Base-by-base conservation (phyloP, 768 basidiomycete species). In the Tephrocybe sp. region DNA sequence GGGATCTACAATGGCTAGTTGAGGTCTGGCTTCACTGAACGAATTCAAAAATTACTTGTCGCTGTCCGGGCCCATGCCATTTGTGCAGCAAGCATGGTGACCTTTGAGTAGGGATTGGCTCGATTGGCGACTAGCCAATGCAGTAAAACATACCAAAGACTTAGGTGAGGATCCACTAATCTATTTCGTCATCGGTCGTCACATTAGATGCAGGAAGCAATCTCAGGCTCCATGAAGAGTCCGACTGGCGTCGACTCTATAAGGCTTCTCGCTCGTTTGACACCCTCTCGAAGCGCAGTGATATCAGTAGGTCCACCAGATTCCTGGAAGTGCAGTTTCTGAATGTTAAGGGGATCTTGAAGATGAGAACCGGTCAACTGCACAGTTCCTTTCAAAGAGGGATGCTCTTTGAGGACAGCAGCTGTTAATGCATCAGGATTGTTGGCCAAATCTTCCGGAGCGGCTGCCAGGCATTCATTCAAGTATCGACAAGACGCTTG, bases 11-110 rank as follows among this genome's bases (percentile, higher is more conserved):
- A 7, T 4, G 4, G 12, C 17, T 7, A 14, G 14, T 38, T 14
- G 7, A 44, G 33, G 13, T 34, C 19, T 16, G 16, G 11, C 10
- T 32, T 26, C 7, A 4, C n/a, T 16, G 20, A 22, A 4, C 32
- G 11, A 30, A 20, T 2, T 31, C 6, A 3, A 4, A 13, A 4
- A n/a, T 41, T 41, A 39, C 60, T 11, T 44, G 66, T 65, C 63
- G 39, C 55, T 45, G 23, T 61, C 62, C 0, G 57, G 20, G 1
- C 67, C 67, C 10, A 68, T 68, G 19, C 62, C 39, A 49, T 64
- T 66, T 2, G 67, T 68, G 43, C 67, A 68, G 45, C 66, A 68
- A 13, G 62, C 62, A 43, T 68, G 67, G 51, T 68, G 67, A 11
- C 67, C 64, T 66, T 31, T 19, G 14, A 3, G 33, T 8, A 17